Base-by-base conservation (phyloP, 257 asterid species). In the Dorcoceras hygrometricum region DNA sequence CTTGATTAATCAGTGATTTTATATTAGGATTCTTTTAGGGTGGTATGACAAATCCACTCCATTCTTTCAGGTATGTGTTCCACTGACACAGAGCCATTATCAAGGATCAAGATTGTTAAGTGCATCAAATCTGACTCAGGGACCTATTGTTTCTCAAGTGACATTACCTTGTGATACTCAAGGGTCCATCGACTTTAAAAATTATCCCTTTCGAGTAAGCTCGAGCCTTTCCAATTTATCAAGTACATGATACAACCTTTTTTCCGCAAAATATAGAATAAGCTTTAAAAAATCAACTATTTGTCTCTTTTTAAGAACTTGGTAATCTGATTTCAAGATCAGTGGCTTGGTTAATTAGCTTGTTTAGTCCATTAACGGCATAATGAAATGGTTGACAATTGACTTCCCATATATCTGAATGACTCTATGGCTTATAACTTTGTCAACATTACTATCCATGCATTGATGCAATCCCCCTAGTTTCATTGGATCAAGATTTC, bases 171-270 rank as follows among this genome's bases (percentile, higher is more conserved):
- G 97, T 68, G 91, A 93, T 82, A 90, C 91, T 78, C 89, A 85
- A 50, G 99, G 99, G 67, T 84, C 97, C 56, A 80, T 93, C 57
- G 92, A 93, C 85, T 93, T 88, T 75, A 85, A 89, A 78, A 71
- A 77, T 70, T 93, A 83, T 77, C 97, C 97, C 14, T 86, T 88
- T 80, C 89, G 92, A 65, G 99, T 93, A 85, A 83, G 95, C 69
- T 67, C 63, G 18, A 39, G n/a, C 50, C 61, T 46, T 79, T 72
- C 66, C 55, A 57, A 28, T 73, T 58, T 48, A 50, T 22, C 19
- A 57, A 57, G 64, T 2, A 34, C 36, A 34, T n/a, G 29, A 31
- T 55, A 48, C 29, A 11, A 2, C 53, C 56, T 31, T 23, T 50
- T 27, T 39, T 4, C 18, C 12, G n/a, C 46, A 36, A 36, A 36